A percentile compares a stretch with the other conserved stretches of the same genome.
Conservation (phyloP, 176 grass and related monocot species). For the Aegilops umbellulata region DNA sequence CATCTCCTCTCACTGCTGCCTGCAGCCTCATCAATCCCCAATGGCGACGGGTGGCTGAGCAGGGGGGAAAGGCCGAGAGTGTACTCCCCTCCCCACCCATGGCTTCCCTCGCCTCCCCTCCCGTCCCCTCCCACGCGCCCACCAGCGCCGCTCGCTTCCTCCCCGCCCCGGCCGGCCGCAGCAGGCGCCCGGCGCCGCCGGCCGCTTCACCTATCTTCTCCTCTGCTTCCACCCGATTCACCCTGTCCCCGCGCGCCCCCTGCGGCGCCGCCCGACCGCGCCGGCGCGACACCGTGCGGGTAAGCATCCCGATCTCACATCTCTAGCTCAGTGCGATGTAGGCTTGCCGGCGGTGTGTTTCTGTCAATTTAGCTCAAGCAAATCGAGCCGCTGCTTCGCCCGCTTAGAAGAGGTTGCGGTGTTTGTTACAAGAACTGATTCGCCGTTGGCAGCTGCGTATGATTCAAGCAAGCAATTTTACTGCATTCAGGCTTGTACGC, state of each 20-base stretch:
- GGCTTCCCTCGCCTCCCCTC: slow-evolving; percentile 33
- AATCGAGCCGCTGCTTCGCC: background rate
- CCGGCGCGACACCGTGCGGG: slow-evolving; percentile 21
- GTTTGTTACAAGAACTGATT: background rate
- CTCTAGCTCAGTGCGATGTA: background rate
- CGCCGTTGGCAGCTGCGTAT: background rate
- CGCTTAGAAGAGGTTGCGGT: background rate
- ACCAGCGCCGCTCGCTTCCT: background rate
- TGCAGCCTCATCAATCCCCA: background rate
- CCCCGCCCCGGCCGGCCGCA: background rate
- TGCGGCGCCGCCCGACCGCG: background rate
- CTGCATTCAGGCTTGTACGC: background rate
- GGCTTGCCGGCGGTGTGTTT: no score
- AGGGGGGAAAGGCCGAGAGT: background rate
- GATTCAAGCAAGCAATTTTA: background rate
- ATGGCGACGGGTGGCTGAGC: slow-evolving; percentile 40
- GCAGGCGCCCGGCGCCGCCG: background rate
- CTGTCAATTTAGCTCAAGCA: background rate
- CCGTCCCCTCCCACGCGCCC: background rate
- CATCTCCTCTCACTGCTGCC: background rate
- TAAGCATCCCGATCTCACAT: background rate
- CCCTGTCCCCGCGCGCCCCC: background rate
- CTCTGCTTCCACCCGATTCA: slow-evolving; percentile 8
- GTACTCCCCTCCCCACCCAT: background rate
- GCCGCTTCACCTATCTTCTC: background rate